Evolutionary conservation across 345 rosid species (phyloP).

Genomic region (Combretum micranthum): DNA sequence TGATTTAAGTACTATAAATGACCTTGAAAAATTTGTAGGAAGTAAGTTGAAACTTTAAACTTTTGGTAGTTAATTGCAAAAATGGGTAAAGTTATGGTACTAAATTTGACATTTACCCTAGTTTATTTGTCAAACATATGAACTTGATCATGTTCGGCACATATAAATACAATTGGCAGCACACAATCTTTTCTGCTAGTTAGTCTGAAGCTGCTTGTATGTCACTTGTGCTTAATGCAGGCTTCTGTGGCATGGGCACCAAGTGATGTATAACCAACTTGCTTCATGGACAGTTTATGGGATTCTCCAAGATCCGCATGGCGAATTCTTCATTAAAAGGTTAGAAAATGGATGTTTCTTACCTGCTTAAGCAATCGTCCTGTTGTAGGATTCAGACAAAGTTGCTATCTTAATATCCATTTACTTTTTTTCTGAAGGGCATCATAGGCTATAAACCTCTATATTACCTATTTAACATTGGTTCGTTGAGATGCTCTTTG

Average conservation of each 20-base stretch:
- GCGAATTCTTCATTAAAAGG: conserved; percentile 87
- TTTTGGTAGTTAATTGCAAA: too few species aligned
- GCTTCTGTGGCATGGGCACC: conserved; percentile 99
- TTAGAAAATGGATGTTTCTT: conserved; percentile 12
- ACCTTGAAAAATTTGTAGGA: too few species aligned
- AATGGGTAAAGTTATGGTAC: too few species aligned
- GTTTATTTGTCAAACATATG: too few species aligned
- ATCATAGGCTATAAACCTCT: too few species aligned
- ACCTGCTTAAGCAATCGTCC: background rate
- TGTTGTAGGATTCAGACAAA: background rate
- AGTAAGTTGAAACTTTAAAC: too few species aligned
- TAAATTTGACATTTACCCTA: too few species aligned
- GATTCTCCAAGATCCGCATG: conserved; percentile 91
- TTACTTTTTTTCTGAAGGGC: too few species aligned
- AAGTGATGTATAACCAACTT: conserved; percentile 89
- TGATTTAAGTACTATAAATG: too few species aligned
- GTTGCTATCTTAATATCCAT: too few species aligned
- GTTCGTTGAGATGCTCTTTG: background rate
- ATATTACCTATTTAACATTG: background rate
- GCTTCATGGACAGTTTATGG: conserved; percentile 98
- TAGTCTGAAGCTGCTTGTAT: conserved; percentile 4
- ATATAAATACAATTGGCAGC: background rate
- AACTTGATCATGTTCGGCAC: too few species aligned
- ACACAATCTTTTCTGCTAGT: conserved; percentile 4
- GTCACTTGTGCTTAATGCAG: conserved; percentile 30